A percentile compares a stretch with the other conserved stretches of the same genome.
phyloP scores from a whole-genome alignment of 208 protist species.

The Wallacemonas sp. region DNA sequence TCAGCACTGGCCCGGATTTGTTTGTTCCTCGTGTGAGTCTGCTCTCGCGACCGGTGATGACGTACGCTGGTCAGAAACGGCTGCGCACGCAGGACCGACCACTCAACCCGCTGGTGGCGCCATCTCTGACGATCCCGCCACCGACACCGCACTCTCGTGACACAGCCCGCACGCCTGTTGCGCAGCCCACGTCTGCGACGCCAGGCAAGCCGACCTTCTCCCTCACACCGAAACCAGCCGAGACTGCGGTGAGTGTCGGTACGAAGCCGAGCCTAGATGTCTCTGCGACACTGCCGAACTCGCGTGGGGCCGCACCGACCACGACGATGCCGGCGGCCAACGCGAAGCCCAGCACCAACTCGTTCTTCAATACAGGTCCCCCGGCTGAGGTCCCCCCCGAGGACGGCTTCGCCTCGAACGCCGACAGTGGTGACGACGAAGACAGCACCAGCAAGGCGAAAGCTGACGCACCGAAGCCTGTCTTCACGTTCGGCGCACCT shows the following conservation, averaged over 20 bases:
- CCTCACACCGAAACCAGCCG: too few species aligned
- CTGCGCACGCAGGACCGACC: conserved; percentile 3
- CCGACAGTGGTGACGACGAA: conserved; percentile 43
- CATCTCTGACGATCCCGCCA: neutral
- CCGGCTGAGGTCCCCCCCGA: conserved; percentile 28
- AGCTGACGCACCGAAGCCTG: neutral
- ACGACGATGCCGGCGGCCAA: neutral
- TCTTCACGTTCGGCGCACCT: neutral
- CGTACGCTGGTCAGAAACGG: neutral
- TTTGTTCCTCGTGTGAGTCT: conserved; percentile 8
- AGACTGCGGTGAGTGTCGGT: too few species aligned
- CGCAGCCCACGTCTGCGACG: too few species aligned
- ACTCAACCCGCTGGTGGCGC: neutral
- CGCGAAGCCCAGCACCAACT: neutral
- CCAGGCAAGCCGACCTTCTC: too few species aligned
- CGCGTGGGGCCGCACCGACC: neutral
- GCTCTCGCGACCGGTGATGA: conserved; percentile 6
- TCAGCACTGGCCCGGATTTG: neutral
- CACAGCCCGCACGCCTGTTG: too few species aligned
- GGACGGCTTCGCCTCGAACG: conserved; percentile 53
- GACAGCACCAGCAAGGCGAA: conserved; percentile 8
- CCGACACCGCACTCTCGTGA: neutral
- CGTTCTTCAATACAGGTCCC: neutral
- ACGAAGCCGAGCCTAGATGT: too few species aligned
- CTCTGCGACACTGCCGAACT: too few species aligned